Evolutionary conservation across 176 grass and related monocot genomes (phyloP), one percentile per base, ranked within the genome.

Genomic region (Secale cereale): DNA sequence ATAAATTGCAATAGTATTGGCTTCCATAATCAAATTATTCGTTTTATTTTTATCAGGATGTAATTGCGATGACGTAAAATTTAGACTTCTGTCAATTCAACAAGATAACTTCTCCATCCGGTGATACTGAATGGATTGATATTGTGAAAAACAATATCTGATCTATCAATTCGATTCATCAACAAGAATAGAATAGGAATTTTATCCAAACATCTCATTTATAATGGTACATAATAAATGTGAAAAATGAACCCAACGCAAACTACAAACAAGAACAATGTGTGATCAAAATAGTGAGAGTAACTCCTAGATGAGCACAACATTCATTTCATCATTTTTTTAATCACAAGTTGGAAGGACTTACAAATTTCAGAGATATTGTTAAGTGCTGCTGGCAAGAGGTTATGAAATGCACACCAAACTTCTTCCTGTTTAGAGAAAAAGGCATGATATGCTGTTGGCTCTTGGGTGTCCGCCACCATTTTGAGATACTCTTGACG

Each of bases 341-440:
- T 23, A 80, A 80, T 79, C 11, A 79, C 5, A 10, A 61, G 72
- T 43, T 74, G 78, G 72, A 59, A 72, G 25, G 46, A 84, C 92
- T 65, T 94, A 98, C 95, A 98, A 85, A 98, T 94, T 91, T 98
- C 95, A 88, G 91, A 88, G 67, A 98, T 86, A 81, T 79, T 85
- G 35, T 93, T 86, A 73, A 98, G 87, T 10, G 95, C 89, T 76
- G 89, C 67, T 73, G 82, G 92, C 59, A 83, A 36, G 9, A 98
- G 87, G 78, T 92, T 94, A 88, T 98, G 95, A 85, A 84, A 70
- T 77, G 70, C 86, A 82, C 95, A 98, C 95, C 95, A 97, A 52
- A 93, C 92, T 70, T 91, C 95, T 93, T 98, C 95, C 73, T 78
- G 79, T 82, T 91, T 81, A 92, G 81, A 12, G 82, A 89, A 39